Conservation (phyloP, 2,329 filamentous ascomycete species). For the Pleoardoris graminearum region DNA sequence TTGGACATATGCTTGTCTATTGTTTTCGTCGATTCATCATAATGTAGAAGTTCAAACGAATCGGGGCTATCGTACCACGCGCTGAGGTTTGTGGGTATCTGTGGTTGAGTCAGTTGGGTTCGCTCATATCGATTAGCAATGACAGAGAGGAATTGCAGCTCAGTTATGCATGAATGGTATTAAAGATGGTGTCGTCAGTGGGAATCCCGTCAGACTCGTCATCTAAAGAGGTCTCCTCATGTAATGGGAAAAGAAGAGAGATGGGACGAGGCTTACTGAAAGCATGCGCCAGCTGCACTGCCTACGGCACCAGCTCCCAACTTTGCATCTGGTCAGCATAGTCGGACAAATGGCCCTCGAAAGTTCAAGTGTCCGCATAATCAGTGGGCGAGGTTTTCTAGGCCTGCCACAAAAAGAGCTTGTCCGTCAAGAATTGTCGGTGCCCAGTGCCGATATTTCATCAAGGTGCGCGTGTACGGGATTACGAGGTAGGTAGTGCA, state of each 20-base stretch:
- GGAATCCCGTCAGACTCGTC: constrained; percentile 79
- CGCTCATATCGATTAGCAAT: constrained; percentile 2
- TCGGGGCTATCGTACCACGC: constrained; percentile 6
- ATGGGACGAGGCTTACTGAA: constrained; percentile 24
- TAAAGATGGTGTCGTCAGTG: constrained; percentile 66
- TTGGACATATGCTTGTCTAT: constrained; percentile 98
- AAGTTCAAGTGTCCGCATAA: constrained; percentile 23
- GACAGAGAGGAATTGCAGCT: constrained; percentile 4
- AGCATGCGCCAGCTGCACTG: too few relatives aligned
- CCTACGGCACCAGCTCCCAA: background rate
- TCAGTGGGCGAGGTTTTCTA: constrained; percentile 99
- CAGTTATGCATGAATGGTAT: constrained; percentile 71
- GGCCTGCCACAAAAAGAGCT: constrained; percentile 91
- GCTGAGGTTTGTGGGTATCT: background rate
- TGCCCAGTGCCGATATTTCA: constrained; percentile 93
- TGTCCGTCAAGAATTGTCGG: constrained; percentile 84
- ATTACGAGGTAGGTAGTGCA: constrained; percentile 20
- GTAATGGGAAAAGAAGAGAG: constrained; percentile 11
- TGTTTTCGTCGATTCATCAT: constrained; percentile 82
- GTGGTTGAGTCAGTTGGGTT: constrained; percentile 1
- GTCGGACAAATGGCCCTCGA: background rate
- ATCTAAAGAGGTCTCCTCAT: constrained; percentile 63
- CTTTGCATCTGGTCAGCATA: constrained; percentile 17
- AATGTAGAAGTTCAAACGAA: constrained; percentile 12
- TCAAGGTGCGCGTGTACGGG: constrained; percentile 56